phyloP scores from a whole-genome alignment of 2,329 filamentous ascomycete species.

The Proliferodiscus dingleyae region DNA sequence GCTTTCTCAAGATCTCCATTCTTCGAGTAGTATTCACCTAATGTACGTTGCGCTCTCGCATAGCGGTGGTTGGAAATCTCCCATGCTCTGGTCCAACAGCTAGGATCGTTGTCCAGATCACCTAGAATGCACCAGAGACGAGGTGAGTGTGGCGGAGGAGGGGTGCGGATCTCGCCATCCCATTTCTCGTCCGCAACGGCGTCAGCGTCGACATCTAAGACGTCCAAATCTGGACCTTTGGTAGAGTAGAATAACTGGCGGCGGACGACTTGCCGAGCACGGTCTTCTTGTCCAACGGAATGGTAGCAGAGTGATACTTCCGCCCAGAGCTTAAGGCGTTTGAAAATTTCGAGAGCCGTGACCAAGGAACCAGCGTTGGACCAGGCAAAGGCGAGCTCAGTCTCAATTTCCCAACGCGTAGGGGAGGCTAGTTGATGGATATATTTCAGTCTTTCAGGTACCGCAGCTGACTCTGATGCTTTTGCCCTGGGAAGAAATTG shows the following conservation, averaged over 20 bases:
- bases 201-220: slow-evolving; percentile 44
- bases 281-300: slow-evolving; percentile 61
- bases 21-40: slow-evolving; percentile 73
- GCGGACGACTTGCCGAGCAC: slow-evolving; percentile 71
- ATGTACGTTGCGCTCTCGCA: slow-evolving; percentile 78
- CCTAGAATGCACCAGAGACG: slow-evolving; percentile 90
- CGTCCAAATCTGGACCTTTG: slow-evolving; percentile 33
- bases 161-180: slow-evolving; percentile 60
- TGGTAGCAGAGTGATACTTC: slow-evolving; percentile 80
- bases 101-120: slow-evolving; percentile 72
- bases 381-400: slow-evolving; percentile 92
- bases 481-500: slow-evolving; percentile 79
- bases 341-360: slow-evolving; percentile 93
- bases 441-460: slow-evolving; percentile 72
- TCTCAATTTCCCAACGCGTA: slow-evolving; percentile 88
- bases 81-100: slow-evolving; percentile 84
- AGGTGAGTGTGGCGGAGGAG: slow-evolving; percentile 75
- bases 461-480: slow-evolving; percentile 70
- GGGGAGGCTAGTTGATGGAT: slow-evolving; percentile 80
- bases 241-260: slow-evolving; percentile 73
- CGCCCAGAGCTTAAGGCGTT: slow-evolving; percentile 87
- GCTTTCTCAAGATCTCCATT: slow-evolving; percentile 64
- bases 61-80: slow-evolving; percentile 75
- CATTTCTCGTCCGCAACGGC: slow-evolving; percentile 52
- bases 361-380: slow-evolving; percentile 79